These are phyloP conservation scores for Fraxinus dipetala DNA, from an alignment of 305 asterid species.

Conservation along the genomic window DNA sequence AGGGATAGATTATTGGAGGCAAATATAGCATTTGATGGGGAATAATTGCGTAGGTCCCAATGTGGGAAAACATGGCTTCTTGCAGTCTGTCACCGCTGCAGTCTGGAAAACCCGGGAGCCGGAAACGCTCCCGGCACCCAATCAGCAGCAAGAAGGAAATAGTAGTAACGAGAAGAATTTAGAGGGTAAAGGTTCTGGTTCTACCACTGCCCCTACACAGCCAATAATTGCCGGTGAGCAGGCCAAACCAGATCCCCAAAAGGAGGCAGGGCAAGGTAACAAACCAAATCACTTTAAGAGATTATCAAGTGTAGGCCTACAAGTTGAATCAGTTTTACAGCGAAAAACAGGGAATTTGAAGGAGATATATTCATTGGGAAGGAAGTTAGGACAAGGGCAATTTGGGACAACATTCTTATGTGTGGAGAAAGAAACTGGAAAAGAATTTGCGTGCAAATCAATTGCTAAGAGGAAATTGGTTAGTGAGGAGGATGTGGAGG, in stretches of 20 bases:
- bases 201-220: conserved; percentile 34
- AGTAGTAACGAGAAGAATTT: conserved; percentile 14
- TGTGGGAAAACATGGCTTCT: conserved; percentile 14
- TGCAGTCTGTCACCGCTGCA: conserved; percentile 20
- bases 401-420: conserved; percentile 69
- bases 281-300: conserved; percentile 43
- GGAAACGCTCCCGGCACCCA: conserved; percentile 5
- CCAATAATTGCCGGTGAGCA: conserved; percentile 26
- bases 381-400: conserved; percentile 78
- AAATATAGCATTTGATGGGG: conserved; percentile 7
- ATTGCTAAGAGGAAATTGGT: conserved; percentile 68
- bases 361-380: conserved; percentile 56
- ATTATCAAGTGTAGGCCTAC: conserved; percentile 62
- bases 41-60: conserved; percentile 16
- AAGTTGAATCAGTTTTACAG: conserved; percentile 63
- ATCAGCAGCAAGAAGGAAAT: conserved; percentile 7
- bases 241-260: background rate
- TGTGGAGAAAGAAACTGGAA: conserved; percentile 50
- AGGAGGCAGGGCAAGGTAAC: conserved; percentile 4
- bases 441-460: conserved; percentile 69
- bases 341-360: conserved; percentile 60
- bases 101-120: conserved; percentile 11
- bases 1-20: background rate
- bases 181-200: conserved; percentile 12
- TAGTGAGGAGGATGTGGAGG: conserved; percentile 74